Conservation (phyloP, 2,329 filamentous ascomycete species). For the Arthrinium phaeospermum region DNA sequence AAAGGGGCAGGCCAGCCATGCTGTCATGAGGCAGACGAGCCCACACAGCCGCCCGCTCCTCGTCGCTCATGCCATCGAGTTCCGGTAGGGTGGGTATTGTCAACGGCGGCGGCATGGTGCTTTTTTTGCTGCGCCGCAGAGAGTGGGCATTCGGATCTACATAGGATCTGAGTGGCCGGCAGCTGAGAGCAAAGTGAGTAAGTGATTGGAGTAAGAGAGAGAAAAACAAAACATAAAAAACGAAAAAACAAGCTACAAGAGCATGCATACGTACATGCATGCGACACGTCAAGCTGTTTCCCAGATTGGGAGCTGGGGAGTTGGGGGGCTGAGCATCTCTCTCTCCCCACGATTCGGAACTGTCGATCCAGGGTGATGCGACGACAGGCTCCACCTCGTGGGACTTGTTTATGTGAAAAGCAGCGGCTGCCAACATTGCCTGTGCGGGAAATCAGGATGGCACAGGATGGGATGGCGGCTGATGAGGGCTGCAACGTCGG, state of each 20-base stretch:
- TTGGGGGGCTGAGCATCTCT: background rate
- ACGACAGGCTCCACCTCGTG: background rate
- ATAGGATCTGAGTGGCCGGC: background rate
- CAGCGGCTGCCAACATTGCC: background rate
- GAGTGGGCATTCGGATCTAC: background rate
- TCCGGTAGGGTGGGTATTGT: background rate
- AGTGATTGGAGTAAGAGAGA: background rate
- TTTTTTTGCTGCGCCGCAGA: background rate
- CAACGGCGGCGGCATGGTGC: background rate
- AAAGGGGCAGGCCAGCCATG: background rate
- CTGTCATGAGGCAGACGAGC: conserved; percentile 1
- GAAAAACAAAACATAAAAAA: background rate
- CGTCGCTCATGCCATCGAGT: background rate
- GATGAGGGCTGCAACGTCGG: background rate
- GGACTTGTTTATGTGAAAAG: background rate
- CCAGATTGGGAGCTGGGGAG: background rate
- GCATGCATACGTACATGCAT: background rate
- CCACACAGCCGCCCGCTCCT: background rate
- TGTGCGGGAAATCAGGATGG: background rate
- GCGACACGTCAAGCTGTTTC: background rate
- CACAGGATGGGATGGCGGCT: background rate
- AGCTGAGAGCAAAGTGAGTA: background rate
- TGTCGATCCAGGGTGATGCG: background rate
- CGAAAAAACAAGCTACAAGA: background rate
- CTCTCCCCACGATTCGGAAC: background rate